These are phyloP conservation scores for Melastoma candidum DNA, from an alignment of 441 rosid species.

Conservation along the genomic window DNA sequence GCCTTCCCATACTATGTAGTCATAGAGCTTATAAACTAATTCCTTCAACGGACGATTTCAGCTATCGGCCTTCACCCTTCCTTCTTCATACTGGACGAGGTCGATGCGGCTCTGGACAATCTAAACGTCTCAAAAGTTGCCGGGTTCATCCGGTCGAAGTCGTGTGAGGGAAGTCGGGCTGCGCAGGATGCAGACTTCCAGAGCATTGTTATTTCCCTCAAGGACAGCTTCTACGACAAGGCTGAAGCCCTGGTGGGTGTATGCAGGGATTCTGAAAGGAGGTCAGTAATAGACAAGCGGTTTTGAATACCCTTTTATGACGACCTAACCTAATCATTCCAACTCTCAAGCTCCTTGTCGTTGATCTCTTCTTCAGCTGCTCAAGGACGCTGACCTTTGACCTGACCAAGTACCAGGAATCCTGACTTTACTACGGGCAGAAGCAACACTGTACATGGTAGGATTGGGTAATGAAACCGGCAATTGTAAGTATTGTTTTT, in stretches of 20 bases:
- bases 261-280: conserved; percentile 71
- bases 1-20: too few species aligned
- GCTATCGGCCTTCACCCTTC: conserved; percentile 88
- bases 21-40: too few species aligned
- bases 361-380: conserved; percentile 47
- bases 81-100: conserved; percentile 91
- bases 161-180: conserved; percentile 57
- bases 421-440: conserved; percentile 15
- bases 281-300: conserved; percentile 27
- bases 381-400: conserved; percentile 93
- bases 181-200: conserved; percentile 72
- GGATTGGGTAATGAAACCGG: too few species aligned
- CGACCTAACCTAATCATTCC: too few species aligned
- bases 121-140: conserved; percentile 93
- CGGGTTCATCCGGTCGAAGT: conserved; percentile 83
- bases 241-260: conserved; percentile 97
- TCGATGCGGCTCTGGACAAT: conserved; percentile 98
- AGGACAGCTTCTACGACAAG: conserved; percentile 96
- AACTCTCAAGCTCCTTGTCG: too few species aligned
- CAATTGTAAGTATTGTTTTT: too few species aligned
- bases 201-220: conserved; percentile 95
- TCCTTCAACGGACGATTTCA: conserved; percentile 16
- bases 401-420: conserved; percentile 56
- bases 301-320: background rate
- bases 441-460: too few species aligned